Evolutionary conservation across 352 stramenopile species (phyloP), one percentile per base, ranked within the genome.

Genomic region (Elongisporangium senticosum): DNA sequence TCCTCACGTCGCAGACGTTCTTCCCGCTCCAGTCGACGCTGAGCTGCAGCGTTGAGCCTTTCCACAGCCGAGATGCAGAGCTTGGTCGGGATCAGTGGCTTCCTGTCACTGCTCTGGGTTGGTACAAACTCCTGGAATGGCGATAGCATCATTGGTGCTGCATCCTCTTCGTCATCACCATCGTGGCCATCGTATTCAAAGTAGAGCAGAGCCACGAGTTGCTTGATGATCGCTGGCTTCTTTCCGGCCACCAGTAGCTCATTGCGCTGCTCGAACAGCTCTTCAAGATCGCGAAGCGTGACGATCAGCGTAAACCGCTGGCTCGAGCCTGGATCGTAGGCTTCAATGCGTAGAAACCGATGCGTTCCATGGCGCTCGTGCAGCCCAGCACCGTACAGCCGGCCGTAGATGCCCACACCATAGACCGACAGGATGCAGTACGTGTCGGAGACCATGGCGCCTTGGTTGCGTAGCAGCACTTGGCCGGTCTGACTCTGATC

Each of bases 381-480:
- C 11, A 90, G 59, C 0, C 77, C 77, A 47, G 69, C 61, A 23
- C 75, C 71, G 53, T 86, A 88, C 15, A 90, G 21, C 0, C 80
- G 67, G 0, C 80, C 80, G 58, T 74, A 79, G 48, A 87, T 72
- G 2, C 79, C 79, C 19, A 83, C 69, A 13, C 80, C 80, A 43
- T 72, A 82, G 49, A 87, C 67, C 11, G 74, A 83, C 13, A 87
- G 64, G 23, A 90, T 58, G 37, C 77, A 83, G 65, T 87, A 88
- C 17, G 66, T 86, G 11, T 58, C 56, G n/a, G 75, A 83, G 56
- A 90, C 83, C 53, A 90, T 71, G 1, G 59, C 56, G 17, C 72
- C 80, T 54, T 79, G 69, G 48, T 70, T 73, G 21, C 67, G 73
- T 14, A 90, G 58, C 48, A 84, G 63, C 15, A 86, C 58, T 23